Conservation (phyloP, 352 stramenopile genomes). For the Phytopythium litorale region DNA sequence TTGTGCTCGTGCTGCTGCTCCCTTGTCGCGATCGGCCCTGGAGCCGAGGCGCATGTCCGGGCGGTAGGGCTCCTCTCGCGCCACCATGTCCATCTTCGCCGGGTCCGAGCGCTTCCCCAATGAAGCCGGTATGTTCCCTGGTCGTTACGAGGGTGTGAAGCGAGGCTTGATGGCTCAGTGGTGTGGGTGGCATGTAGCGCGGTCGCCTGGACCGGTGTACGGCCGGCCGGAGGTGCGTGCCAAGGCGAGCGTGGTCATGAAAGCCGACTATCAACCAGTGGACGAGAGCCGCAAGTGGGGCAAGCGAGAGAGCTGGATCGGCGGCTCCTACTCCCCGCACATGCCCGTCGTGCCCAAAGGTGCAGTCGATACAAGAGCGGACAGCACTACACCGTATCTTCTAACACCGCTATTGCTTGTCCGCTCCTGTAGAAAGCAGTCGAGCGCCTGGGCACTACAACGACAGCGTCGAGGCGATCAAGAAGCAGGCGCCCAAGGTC, state of each 20-base stretch:
- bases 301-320: slow-evolving; percentile 84
- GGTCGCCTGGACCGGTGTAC: slow-evolving; percentile 78
- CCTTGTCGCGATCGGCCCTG: neutral
- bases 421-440: slow-evolving; percentile 33
- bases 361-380: slow-evolving; percentile 5
- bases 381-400: neutral
- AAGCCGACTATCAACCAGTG: slow-evolving; percentile 57
- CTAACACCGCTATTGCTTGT: slow-evolving; percentile 8
- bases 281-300: slow-evolving; percentile 66
- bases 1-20: neutral
- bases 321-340: slow-evolving; percentile 41
- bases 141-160: neutral
- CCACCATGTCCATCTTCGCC: slow-evolving; percentile 75
- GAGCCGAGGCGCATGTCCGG: slow-evolving; percentile 3
- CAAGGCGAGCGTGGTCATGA: slow-evolving; percentile 70
- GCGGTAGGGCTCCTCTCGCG: neutral
- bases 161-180: neutral
- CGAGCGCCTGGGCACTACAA: slow-evolving; percentile 69
- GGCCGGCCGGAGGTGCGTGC: slow-evolving; percentile 46
- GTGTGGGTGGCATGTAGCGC: slow-evolving; percentile 17
- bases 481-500: slow-evolving; percentile 54
- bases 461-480: slow-evolving; percentile 59
- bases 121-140: slow-evolving; percentile 42
- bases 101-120: slow-evolving; percentile 70
- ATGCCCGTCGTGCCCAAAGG: slow-evolving; percentile 63